These are phyloP conservation scores for Adansonia madagascariensis DNA, from an alignment of 441 rosid species.

Conservation along the genomic window DNA sequence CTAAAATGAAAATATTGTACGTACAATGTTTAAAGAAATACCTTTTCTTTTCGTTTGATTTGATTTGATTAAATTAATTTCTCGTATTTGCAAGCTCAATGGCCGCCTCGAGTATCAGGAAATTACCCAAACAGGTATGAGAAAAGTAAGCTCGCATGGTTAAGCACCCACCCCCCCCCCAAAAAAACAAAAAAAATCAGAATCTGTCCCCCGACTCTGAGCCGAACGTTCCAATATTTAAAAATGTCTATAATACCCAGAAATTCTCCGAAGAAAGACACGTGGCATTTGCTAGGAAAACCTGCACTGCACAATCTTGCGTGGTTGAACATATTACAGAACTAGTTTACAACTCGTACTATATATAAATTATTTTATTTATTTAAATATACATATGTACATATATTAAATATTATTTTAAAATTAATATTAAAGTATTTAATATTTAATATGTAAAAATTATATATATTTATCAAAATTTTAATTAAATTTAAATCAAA, in stretches of 20 bases:
- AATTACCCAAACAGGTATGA: constrained; percentile 11
- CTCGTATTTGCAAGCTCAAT: background rate
- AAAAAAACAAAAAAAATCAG: background rate
- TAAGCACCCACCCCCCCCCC: background rate
- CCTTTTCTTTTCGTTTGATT: background rate
- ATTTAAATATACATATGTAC: no score
- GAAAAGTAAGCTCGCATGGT: background rate
- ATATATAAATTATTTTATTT: no score
- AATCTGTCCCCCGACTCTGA: background rate
- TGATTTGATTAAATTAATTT: background rate
- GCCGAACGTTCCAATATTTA: background rate
- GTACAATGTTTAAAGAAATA: background rate
- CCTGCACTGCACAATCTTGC: constrained; percentile 1
- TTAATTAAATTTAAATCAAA: no score
- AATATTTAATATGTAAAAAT: no score
- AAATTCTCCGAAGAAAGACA: background rate
- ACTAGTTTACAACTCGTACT: background rate
- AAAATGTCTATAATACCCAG: background rate
- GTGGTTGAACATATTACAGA: background rate
- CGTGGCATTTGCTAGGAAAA: background rate
- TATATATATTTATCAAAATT: no score
- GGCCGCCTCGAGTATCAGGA: background rate
- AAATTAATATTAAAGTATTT: no score
- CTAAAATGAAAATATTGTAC: background rate
- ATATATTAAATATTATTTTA: no score